phyloP scores from a whole-genome alignment of 768 basidiomycete genomes.

The Mycena metata region DNA sequence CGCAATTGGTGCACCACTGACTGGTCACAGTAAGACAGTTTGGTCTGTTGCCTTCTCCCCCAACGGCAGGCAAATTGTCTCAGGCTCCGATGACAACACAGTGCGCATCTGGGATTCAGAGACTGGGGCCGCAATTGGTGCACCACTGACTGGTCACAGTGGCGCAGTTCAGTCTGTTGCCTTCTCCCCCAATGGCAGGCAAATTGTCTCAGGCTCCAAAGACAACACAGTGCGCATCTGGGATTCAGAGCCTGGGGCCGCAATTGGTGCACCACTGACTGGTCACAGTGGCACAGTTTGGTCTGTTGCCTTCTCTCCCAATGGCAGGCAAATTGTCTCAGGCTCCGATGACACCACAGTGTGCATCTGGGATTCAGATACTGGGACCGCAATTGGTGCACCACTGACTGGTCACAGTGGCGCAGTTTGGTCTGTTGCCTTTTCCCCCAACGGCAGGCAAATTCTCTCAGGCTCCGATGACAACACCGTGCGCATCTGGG shows the following conservation, averaged over 20 bases:
- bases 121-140: background rate
- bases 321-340: background rate
- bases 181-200: background rate
- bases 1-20: background rate
- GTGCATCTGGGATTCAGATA: background rate
- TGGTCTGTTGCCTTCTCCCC: background rate
- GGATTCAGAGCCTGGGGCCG: background rate
- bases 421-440: background rate
- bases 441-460: background rate
- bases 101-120: background rate
- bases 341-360: background rate
- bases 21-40: background rate
- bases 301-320: background rate
- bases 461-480: background rate
- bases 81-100: background rate
- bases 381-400: background rate
- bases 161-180: background rate
- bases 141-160: background rate
- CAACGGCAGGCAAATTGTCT: background rate
- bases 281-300: background rate
- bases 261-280: background rate
- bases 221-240: background rate
- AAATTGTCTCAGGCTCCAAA: background rate
- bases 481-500: background rate
- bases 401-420: background rate